Percentiles rank a stretch among this genome's conserved stretches.
phyloP scores from a whole-genome alignment of 2,329 filamentous ascomycete species.

The Thermothelomyces thermophilus region DNA sequence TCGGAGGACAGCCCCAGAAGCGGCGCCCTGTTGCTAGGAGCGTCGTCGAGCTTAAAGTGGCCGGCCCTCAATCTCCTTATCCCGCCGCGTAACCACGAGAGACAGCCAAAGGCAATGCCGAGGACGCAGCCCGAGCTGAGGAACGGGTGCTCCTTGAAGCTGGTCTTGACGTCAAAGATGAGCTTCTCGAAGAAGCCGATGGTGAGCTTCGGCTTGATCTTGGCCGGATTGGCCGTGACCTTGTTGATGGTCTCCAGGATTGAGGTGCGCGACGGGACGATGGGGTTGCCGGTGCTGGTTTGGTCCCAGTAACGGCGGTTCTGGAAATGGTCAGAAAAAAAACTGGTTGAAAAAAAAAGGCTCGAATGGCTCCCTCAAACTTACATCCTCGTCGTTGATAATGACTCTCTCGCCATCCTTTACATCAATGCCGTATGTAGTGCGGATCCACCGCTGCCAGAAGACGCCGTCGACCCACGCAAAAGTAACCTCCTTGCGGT shows the following conservation, averaged over 20 bases:
- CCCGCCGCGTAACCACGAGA: slow-evolving; percentile 46
- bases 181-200: slow-evolving; percentile 64
- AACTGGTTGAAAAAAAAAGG: neutral
- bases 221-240: slow-evolving; percentile 60
- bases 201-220: slow-evolving; percentile 72
- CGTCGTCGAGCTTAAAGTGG: slow-evolving; percentile 57
- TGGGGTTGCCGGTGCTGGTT: slow-evolving; percentile 81
- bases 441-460: slow-evolving; percentile 94
- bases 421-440: slow-evolving; percentile 89
- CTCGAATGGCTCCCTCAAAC: slow-evolving; percentile 30
- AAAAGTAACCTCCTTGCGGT: slow-evolving; percentile 84
- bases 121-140: slow-evolving; percentile 52
- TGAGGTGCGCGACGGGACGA: slow-evolving; percentile 80
- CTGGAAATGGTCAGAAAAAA: slow-evolving; percentile 37
- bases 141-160: slow-evolving; percentile 53
- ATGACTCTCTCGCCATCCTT: slow-evolving; percentile 85
- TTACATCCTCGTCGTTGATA: slow-evolving; percentile 95
- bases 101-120: slow-evolving; percentile 46
- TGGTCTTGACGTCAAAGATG: slow-evolving; percentile 58
- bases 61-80: slow-evolving; percentile 48
- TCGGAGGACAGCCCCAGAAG: slow-evolving; percentile 13
- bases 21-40: slow-evolving; percentile 31
- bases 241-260: slow-evolving; percentile 82
- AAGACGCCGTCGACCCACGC: slow-evolving; percentile 97
- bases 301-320: slow-evolving; percentile 93